phyloP scores from a whole-genome alignment of 148 eudicot genomes.

The Selenicereus undatus region DNA sequence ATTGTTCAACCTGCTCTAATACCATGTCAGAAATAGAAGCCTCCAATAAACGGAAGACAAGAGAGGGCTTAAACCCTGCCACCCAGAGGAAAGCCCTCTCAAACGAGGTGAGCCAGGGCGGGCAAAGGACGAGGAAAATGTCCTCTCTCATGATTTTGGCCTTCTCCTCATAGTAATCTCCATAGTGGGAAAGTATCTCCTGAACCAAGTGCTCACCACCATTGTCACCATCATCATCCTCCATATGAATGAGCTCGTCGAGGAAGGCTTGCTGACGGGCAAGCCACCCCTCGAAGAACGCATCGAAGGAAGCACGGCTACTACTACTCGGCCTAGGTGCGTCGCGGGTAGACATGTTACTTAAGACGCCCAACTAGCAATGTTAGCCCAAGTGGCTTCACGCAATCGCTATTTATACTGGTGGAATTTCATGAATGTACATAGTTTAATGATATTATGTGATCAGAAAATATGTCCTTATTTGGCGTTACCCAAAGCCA shows the following conservation, averaged over 20 bases:
- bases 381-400: neutral
- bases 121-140: conserved; percentile 26
- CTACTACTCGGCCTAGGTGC: neutral
- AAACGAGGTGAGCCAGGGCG: conserved; percentile 39
- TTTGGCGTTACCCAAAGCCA: too few species aligned
- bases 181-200: conserved; percentile 27
- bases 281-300: conserved; percentile 14
- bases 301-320: neutral
- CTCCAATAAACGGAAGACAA: conserved; percentile 14
- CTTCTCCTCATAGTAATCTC: conserved; percentile 32
- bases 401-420: neutral
- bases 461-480: too few species aligned
- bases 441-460: too few species aligned
- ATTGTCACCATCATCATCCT: too few species aligned
- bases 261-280: conserved; percentile 21
- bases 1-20: neutral
- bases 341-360: neutral
- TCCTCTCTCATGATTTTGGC: conserved; percentile 16
- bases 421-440: neutral
- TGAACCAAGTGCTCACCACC: neutral
- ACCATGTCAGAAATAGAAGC: neutral
- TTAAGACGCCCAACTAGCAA: neutral
- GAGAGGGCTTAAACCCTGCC: conserved; percentile 37
- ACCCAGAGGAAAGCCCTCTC: conserved; percentile 40
- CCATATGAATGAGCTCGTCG: neutral